Percentiles rank a stretch among this genome's conserved stretches.
Evolutionary conservation across 1,284 basidiomycete genomes (phyloP).

Genomic region (Leccinum subrobustum): DNA sequence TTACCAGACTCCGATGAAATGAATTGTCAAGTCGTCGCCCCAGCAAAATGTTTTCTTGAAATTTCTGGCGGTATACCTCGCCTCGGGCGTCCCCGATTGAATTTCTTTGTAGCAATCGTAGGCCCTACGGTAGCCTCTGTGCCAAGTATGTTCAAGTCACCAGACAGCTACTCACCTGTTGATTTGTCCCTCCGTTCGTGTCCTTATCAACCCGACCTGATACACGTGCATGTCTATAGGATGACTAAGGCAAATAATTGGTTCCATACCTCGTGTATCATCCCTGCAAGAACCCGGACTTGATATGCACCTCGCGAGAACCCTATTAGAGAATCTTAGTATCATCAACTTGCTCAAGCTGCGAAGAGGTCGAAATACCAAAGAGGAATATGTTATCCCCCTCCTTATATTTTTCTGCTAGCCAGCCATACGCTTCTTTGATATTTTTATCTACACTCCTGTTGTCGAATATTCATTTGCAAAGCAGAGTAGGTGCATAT

Average conservation of each 20-base stretch:
- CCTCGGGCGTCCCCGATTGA: neutral
- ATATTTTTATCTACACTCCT: neutral
- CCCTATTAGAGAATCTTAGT: neutral
- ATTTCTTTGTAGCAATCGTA: slow-evolving; percentile 33
- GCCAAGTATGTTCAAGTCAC: neutral
- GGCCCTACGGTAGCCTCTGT: slow-evolving; percentile 24
- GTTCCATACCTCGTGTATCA: neutral
- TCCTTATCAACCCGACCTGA: slow-evolving; percentile 16
- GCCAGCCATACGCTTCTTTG: neutral
- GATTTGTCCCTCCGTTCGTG: slow-evolving; percentile 11
- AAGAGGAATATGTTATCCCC: neutral
- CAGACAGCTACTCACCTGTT: slow-evolving; percentile 2
- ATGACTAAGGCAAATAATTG: neutral
- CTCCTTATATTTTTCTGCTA: neutral
- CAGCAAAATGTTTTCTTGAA: neutral
- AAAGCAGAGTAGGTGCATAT: neutral
- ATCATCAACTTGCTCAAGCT: neutral
- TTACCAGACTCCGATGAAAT: slow-evolving; percentile 38
- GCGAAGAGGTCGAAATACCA: neutral
- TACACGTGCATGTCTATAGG: neutral
- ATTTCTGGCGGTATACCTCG: neutral
- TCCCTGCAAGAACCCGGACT: neutral
- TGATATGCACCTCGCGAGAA: neutral
- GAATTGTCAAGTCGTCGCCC: slow-evolving; percentile 21
- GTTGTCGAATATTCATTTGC: neutral